A percentile compares a stretch with the other conserved stretches of the same genome.
Conservation (phyloP, 1,139 yeast genomes). For the Hansenula anomala region DNA sequence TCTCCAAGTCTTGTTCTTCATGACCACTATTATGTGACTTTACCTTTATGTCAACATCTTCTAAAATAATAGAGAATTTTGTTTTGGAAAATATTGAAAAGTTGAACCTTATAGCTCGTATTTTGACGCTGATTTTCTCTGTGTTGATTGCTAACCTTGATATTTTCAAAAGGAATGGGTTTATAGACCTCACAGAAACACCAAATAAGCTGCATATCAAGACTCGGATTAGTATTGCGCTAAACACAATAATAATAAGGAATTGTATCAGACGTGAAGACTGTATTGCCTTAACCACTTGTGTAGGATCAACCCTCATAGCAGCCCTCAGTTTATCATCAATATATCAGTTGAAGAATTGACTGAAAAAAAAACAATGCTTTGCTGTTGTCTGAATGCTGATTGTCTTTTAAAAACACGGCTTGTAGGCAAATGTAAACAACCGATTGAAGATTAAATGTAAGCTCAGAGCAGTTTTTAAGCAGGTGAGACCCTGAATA, state of each 20-base stretch:
- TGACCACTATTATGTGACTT: neutral
- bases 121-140: conserved; percentile 6
- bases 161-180: conserved; percentile 21
- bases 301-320: neutral
- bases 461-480: too few relatives aligned
- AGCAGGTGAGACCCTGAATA: too few relatives aligned
- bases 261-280: neutral
- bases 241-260: neutral
- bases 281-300: neutral
- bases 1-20: neutral
- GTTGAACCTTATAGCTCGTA: conserved; percentile 16
- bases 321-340: too few relatives aligned
- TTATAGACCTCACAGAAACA: conserved; percentile 21
- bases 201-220: conserved; percentile 16
- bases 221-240: conserved; percentile 3
- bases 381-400: too few relatives aligned
- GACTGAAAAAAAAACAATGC: too few relatives aligned
- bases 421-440: too few relatives aligned
- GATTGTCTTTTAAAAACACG: too few relatives aligned
- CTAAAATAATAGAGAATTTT: conserved; percentile 13
- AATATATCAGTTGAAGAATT: too few relatives aligned
- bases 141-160: conserved; percentile 9
- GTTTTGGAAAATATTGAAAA: conserved; percentile 13
- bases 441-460: too few relatives aligned
- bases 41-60: conserved; percentile 13